Conservation (phyloP, 768 basidiomycete species). For the Panus rudis region DNA sequence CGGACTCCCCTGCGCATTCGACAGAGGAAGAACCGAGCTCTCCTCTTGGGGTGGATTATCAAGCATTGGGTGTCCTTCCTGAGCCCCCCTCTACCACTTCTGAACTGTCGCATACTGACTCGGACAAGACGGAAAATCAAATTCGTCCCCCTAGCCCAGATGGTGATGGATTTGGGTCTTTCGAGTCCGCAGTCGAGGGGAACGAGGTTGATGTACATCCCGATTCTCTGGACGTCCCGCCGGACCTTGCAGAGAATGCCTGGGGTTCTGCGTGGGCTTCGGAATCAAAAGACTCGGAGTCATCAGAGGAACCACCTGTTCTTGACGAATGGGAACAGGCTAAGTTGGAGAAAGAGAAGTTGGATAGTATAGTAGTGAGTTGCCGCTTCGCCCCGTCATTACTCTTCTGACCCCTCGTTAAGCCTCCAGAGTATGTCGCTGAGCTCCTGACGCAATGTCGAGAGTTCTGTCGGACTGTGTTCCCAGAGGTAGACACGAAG, state of each 20-base stretch:
- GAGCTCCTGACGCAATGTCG: slow-evolving; percentile 49
- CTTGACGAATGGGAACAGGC: slow-evolving; percentile 68
- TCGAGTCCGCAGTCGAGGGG: slow-evolving; percentile 41
- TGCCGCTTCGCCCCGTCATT: background rate
- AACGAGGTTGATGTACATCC: slow-evolving; percentile 31
- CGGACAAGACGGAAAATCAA: no score
- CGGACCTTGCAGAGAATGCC: slow-evolving; percentile 15
- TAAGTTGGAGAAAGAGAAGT: slow-evolving; percentile 46
- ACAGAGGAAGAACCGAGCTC: slow-evolving; percentile 1
- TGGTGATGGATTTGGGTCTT: slow-evolving; percentile 47
- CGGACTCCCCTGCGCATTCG: background rate
- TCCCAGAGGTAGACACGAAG: slow-evolving; percentile 29
- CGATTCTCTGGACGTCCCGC: slow-evolving; percentile 18
- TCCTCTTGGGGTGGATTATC: no score
- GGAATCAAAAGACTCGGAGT: no score
- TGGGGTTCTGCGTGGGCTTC: slow-evolving; percentile 29
- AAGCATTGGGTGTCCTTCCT: no score
- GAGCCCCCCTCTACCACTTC: no score
- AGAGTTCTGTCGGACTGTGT: slow-evolving; percentile 44
- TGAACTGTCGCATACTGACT: no score
- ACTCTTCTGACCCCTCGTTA: slow-evolving; percentile 15
- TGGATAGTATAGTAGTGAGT: slow-evolving; percentile 61
- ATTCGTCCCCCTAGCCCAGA: slow-evolving; percentile 39
- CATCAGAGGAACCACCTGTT: slow-evolving; percentile 21
- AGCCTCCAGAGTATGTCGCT: slow-evolving; percentile 68